Base-by-base conservation (phyloP, 768 basidiomycete genomes). In the Trametes maxima region DNA sequence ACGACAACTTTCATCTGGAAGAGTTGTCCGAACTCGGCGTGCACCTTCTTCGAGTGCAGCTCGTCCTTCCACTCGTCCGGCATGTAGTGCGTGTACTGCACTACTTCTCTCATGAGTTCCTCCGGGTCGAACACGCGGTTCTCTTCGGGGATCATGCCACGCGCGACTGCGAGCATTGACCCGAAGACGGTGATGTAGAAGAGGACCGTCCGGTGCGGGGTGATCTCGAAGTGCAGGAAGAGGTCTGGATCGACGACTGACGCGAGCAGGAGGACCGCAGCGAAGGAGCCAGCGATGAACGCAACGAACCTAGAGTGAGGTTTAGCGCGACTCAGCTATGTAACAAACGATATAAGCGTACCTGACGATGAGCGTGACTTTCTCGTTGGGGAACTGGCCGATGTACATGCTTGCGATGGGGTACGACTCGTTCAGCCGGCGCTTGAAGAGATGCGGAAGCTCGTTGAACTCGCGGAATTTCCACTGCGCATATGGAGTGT, bases 401-500 rank as follows among this genome's bases (percentile, higher is more conserved):
- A 98, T 94, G 72, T 98, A 99, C 81, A 94, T 90, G 72, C 89
- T 94, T 12, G 97, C 92, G 11, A 87, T 77, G 0, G 93, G 94
- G 67, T 95, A 94, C 57, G 92, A 94, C 69, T 92, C 87, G 65
- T 94, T 88, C 48, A 98, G 78, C 53, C 97, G 81, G 48, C 93
- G 81, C 37, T 85, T 81, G 73, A 98, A 99, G 37, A 95, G 78
- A 75, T 99, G 97, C 0, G 94, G 91, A 10, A 99, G 79, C 70
- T 99, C 97, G 72, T 99, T 99, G 80, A 98, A 99, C 72, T 99
- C 97, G 57, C 97, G 84, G 71, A 98, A 98, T 72, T 98, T 98
- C 97, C 97, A 99, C 62, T 93, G 88, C 4, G 95, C 95, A 62
- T 90, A 95, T 0, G 88, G 90, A 0, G 97, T 99, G 70, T 98